A percentile compares a stretch with the other conserved stretches of the same genome.
These are phyloP conservation scores for Pulveroboletus sp. DNA, from an alignment of 768 basidiomycete species.

Conservation along the genomic window DNA sequence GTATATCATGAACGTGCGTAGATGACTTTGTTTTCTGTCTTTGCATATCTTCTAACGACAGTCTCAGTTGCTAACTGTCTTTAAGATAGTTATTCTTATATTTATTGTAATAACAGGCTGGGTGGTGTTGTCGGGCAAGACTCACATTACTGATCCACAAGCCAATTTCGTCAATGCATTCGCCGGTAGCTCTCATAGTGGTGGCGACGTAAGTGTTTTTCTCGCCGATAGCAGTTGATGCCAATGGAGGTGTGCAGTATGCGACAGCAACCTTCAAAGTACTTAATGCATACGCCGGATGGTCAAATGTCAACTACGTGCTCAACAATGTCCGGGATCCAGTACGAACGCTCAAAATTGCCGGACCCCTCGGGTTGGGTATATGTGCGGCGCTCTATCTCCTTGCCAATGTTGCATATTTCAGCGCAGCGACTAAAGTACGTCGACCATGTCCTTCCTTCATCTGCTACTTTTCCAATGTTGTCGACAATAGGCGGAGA, in stretches of 20 bases:
- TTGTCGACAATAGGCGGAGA: conserved; percentile 33
- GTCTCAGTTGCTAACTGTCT: conserved; percentile 39
- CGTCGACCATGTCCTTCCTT: background rate
- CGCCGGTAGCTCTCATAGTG: conserved; percentile 48
- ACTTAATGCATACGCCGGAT: conserved; percentile 46
- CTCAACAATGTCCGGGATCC: conserved; percentile 59
- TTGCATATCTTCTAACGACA: conserved; percentile 9
- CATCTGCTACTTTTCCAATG: background rate
- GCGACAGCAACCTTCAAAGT: conserved; percentile 62
- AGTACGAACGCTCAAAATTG: conserved; percentile 56
- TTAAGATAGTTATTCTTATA: conserved; percentile 52
- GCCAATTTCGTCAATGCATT: conserved; percentile 56
- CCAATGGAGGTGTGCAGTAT: conserved; percentile 35
- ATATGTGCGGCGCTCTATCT: conserved; percentile 51
- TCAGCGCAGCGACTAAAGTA: conserved; percentile 34
- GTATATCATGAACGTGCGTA: conserved; percentile 47
- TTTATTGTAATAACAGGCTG: conserved; percentile 55
- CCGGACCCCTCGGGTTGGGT: conserved; percentile 52
- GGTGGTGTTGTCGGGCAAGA: conserved; percentile 57
- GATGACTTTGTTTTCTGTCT: background rate
- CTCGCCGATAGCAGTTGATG: background rate
- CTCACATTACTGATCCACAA: conserved; percentile 49
- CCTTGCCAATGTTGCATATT: conserved; percentile 56
- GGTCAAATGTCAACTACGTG: conserved; percentile 55
- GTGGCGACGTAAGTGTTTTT: conserved; percentile 37